phyloP scores from a whole-genome alignment of 108 stramenopile genomes.

The Nannochloropsis salina region DNA sequence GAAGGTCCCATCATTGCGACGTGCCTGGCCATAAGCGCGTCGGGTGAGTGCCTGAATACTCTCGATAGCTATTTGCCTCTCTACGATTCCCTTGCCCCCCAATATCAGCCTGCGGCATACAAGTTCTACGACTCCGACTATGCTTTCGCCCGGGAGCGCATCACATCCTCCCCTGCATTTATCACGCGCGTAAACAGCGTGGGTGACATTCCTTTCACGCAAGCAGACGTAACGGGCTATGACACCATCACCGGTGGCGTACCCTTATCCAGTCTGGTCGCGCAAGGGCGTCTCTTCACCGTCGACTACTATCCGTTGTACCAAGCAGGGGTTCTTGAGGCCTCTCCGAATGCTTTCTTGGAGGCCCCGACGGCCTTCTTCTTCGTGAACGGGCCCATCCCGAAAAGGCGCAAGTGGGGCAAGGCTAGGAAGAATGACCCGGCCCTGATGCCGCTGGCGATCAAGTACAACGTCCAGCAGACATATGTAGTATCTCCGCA shows the following conservation, averaged over 20 bases:
- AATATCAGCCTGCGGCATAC: not conserved
- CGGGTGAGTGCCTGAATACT: not conserved
- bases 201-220: not conserved
- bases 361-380: not conserved
- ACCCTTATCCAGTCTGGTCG: not conserved
- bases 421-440: not conserved
- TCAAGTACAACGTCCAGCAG: not conserved
- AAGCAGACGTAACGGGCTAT: not conserved
- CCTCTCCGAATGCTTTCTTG: not conserved
- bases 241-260: not conserved
- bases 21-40: not conserved
- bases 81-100: not conserved
- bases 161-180: not conserved
- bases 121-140: not conserved
- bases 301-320: not conserved
- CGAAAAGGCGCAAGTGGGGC: not conserved
- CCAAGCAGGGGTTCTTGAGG: not conserved
- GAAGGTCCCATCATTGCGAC: not conserved
- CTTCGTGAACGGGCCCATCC: not conserved
- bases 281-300: not conserved
- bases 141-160: not conserved
- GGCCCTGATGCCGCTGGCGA: not conserved
- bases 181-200: not conserved
- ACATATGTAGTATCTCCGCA: not conserved
- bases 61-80: not conserved